Conservation (phyloP, 1,139 yeast genomes). For the Blastobotrys illinoisensis region DNA sequence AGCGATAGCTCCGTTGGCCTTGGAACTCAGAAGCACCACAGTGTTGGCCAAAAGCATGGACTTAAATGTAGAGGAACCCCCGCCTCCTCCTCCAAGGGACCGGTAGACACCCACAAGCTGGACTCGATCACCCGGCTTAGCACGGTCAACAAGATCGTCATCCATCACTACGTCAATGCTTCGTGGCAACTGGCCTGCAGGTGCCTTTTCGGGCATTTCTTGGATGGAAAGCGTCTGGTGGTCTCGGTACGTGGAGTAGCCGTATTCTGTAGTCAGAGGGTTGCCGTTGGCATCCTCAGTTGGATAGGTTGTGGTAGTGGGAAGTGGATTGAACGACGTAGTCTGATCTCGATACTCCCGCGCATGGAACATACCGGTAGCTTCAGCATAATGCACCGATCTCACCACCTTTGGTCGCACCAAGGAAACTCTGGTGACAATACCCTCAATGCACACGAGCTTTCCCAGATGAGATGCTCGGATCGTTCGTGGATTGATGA, state of each 20-base stretch:
- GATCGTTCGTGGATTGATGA: conserved; percentile 83
- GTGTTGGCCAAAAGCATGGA: conserved; percentile 84
- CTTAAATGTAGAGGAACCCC: conserved; percentile 57
- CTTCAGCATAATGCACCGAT: conserved; percentile 91
- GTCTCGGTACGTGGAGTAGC: conserved; percentile 87
- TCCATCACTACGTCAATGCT: conserved; percentile 86
- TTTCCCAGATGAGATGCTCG: conserved; percentile 71
- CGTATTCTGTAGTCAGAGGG: conserved; percentile 84
- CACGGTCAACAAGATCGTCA: conserved; percentile 86
- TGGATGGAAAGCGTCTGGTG: conserved; percentile 92
- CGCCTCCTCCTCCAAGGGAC: conserved; percentile 61
- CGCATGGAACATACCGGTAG: conserved; percentile 77
- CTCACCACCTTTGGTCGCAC: conserved; percentile 89
- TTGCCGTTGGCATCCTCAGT: conserved; percentile 91
- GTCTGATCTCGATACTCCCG: conserved; percentile 93
- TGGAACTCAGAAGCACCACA: conserved; percentile 80
- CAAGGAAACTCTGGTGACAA: conserved; percentile 87
- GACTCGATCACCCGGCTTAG: conserved; percentile 95
- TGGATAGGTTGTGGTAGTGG: conserved; percentile 86
- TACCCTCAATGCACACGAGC: conserved; percentile 88
- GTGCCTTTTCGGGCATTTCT: conserved; percentile 98
- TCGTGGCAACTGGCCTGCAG: conserved; percentile 96
- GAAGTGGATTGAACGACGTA: conserved; percentile 78
- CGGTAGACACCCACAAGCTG: conserved; percentile 93
- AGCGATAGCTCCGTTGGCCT: conserved; percentile 75